Base-by-base conservation (phyloP, 202 grass and related monocot genomes). In the Zoysia matrella region DNA sequence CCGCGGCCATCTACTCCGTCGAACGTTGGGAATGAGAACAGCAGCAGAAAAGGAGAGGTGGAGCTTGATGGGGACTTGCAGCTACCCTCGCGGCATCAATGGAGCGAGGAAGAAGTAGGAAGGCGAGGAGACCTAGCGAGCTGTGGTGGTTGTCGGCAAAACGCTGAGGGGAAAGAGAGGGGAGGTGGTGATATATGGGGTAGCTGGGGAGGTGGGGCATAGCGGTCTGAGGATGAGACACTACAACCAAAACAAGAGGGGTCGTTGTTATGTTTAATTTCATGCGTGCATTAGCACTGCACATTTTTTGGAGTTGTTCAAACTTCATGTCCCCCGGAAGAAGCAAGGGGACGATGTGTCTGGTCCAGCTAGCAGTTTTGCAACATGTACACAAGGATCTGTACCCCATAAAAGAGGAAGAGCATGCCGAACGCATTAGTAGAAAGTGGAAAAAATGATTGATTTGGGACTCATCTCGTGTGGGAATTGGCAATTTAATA, bases 171-270 rank as follows among this genome's bases (percentile, higher is more conserved):
- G 30, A 36, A 36, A 36, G 30, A 36, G 30, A 36, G 30, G 30
- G 30, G 30, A 36, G 65, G 82, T 54, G 77, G 57, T 60, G 50
- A 85, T 76, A 81, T 81, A 81, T 65, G 65, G 10, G 71, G 81
- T 41, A 52, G 69, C 45, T 46, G 4, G 45, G 45, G 63, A 39
- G 39, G 69, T 62, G 53, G 42, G 44, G 22, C 40, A 73, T 39
- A 53, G 11, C 45, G 60, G 54, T 54, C 64, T 8, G 51, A 12
- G 42, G 47, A 30, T 52, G 44, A 68, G 43, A 58, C 47, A 11
- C 52, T 7, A 12, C 1, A 46, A 68, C 30, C 30, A 61, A 18
- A 5, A 8, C 54, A 60, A 40, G 13, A 47, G 41, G 3, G 44
- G 15, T 65, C 71, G 56, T 71, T 70, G 16, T 65, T 80, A 68